phyloP scores from a whole-genome alignment of 2,329 filamentous ascomycete genomes.

The Microcera coccophila region DNA sequence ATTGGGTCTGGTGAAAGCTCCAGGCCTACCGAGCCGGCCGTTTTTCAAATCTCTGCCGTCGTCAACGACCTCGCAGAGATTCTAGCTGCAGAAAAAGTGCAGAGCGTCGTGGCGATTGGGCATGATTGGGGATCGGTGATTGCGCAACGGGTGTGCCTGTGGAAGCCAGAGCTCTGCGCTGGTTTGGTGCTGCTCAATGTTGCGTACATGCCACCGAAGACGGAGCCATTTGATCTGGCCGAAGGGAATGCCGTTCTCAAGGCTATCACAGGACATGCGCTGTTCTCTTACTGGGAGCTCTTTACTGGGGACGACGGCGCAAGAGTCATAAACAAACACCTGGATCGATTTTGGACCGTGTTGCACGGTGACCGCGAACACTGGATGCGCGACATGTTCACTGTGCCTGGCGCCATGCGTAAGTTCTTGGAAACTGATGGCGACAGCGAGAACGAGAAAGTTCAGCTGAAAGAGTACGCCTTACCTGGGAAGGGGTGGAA shows the following conservation, averaged over 20 bases:
- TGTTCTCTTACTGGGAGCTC: constrained; percentile 13
- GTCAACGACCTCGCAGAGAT: constrained; percentile 11
- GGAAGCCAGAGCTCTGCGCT: constrained; percentile 3
- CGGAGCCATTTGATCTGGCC: constrained; percentile 6
- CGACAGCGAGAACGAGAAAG: too few species aligned
- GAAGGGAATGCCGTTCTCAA: constrained; percentile 4
- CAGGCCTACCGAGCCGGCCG: constrained; percentile 8
- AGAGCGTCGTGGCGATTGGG: constrained; percentile 5
- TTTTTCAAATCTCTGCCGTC: constrained; percentile 6
- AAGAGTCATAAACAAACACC: constrained; percentile 7
- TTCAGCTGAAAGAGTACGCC: constrained; percentile 6
- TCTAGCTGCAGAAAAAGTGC: neutral
- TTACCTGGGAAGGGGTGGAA: constrained; percentile 1
- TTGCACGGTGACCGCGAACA: constrained; percentile 7
- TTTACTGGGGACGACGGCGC: constrained; percentile 5
- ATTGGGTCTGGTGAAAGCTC: constrained; percentile 10
- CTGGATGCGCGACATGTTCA: constrained; percentile 13
- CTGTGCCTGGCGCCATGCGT: constrained; percentile 12
- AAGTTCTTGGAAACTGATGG: constrained; percentile 8
- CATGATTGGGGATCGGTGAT: constrained; percentile 12
- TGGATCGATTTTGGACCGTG: constrained; percentile 11
- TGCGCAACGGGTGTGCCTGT: constrained; percentile 6
- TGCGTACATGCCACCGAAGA: constrained; percentile 8
- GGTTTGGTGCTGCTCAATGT: constrained; percentile 9
- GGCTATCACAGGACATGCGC: constrained; percentile 4